Base-by-base conservation (phyloP, 2,329 filamentous ascomycete species). In the Pleoardoris graminearum region DNA sequence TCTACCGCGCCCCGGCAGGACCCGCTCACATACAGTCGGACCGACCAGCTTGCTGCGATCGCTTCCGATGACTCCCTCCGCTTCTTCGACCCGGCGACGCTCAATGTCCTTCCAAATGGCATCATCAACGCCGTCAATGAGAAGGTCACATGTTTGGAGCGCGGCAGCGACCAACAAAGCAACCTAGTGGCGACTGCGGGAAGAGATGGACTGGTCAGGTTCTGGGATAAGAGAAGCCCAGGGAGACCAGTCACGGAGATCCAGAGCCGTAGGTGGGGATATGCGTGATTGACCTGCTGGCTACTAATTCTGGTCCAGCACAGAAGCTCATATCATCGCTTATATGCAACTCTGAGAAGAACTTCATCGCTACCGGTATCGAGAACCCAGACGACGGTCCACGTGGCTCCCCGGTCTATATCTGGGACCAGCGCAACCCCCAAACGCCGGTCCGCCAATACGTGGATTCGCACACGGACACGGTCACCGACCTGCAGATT, bases 61-160 rank as follows among this genome's bases (percentile, higher is more conserved):
- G 82, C 85, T 3, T 90, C 88, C 0, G 86, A 91, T 73, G 84
- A 90, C 71, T 80, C 78, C n/a, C 77, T 92, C 17, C 81, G 83
- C 23, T 73, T 90, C 16, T 81, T 91, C 58, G 81, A 89, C 67
- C 81, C 86, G 0, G 59, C 75, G 1, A 80, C 78, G 21, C 76
- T 91, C 21, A 77, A 77, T 48, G 68, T 77, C 3, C 78, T 82
- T 0, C 79, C 82, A 3, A 60, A 80, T 22, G 76, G 77, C 45
- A 74, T 75, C 7, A 73, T 84, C 42, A 67, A 70, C 30, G 82
- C 81, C 8, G 76, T 79, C 27, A 85, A 89, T 58, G 78, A 80
- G 4, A 87, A 87, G 55, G 75, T 90, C 59, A 86, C 85, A 12
- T 84, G 83, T 55, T 75, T 90, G 25, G 79, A 81, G 47, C 76